These are phyloP conservation scores for Ophiostoma angusticollis DNA, from an alignment of 2,329 filamentous ascomycete species.

Conservation along the genomic window DNA sequence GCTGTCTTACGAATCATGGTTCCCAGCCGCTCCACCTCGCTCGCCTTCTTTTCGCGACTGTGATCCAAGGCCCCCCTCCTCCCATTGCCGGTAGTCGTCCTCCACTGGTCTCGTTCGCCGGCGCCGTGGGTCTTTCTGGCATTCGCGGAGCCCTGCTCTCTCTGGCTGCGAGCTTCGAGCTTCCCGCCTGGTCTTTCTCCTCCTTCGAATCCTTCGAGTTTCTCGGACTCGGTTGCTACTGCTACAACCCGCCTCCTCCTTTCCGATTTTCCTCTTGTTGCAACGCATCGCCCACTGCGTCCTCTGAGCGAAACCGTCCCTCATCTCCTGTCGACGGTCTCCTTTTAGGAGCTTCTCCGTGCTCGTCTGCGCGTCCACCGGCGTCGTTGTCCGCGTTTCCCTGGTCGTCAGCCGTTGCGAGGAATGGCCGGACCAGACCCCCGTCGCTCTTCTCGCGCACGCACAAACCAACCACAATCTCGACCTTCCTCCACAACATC, in stretches of 20 bases:
- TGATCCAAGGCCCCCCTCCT: conserved; percentile 4
- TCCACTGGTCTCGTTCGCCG: too few species aligned
- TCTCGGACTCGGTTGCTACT: too few species aligned
- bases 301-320: too few species aligned
- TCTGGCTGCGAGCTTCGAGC: too few species aligned
- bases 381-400: conserved; percentile 16
- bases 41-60: conserved; percentile 6
- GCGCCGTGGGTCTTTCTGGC: too few species aligned
- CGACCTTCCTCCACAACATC: conserved; percentile 69
- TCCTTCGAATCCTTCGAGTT: too few species aligned
- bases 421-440: conserved; percentile 54
- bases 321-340: background rate
- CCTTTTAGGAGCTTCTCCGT: background rate
- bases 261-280: too few species aligned
- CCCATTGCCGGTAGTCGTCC: background rate
- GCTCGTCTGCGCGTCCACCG: background rate
- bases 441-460: conserved; percentile 84
- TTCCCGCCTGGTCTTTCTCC: too few species aligned
- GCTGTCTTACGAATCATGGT: conserved; percentile 8
- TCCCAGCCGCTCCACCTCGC: conserved; percentile 3
- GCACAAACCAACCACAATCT: conserved; percentile 61
- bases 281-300: too few species aligned
- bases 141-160: too few species aligned
- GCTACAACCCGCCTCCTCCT: too few species aligned
- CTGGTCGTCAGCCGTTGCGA: conserved; percentile 20